Percentiles rank a stretch among this genome's conserved stretches.
phyloP scores from a whole-genome alignment of 371 early-diverging fungal genomes.

The Mucor plumbeus region DNA sequence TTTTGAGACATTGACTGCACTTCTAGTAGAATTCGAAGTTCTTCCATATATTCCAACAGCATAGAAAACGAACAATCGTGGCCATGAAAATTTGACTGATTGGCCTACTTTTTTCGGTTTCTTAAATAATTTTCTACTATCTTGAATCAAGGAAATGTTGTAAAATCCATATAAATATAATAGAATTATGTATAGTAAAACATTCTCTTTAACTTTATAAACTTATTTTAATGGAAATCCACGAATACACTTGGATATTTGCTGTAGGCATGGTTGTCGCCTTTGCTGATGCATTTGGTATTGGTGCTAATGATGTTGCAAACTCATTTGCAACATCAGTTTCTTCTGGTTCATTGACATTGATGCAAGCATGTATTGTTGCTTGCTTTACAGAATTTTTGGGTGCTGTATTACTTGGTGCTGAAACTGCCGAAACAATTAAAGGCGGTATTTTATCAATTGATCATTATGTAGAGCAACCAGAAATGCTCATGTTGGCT shows the following conservation, averaged over 20 bases:
- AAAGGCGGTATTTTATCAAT: slow-evolving; percentile 71
- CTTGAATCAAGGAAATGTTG: slow-evolving; percentile 8
- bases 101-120: slow-evolving; percentile 13
- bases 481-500: slow-evolving; percentile 80
- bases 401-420: slow-evolving; percentile 83
- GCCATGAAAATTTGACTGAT: slow-evolving; percentile 6
- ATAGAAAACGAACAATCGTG: slow-evolving; percentile 12
- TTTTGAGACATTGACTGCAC: background rate
- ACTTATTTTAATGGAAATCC: background rate
- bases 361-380: slow-evolving; percentile 75
- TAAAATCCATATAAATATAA: slow-evolving; percentile 12
- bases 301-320: slow-evolving; percentile 92
- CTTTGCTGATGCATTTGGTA: slow-evolving; percentile 67
- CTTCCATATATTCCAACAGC: slow-evolving; percentile 18
- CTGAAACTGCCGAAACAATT: slow-evolving; percentile 79
- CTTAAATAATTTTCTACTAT: background rate
- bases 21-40: slow-evolving; percentile 10
- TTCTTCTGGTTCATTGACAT: slow-evolving; percentile 78
- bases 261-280: slow-evolving; percentile 71
- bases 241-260: slow-evolving; percentile 79
- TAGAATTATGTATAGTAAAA: background rate
- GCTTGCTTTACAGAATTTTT: slow-evolving; percentile 87
- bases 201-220: background rate
- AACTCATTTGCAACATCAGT: slow-evolving; percentile 90
- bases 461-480: slow-evolving; percentile 54